Conservation (phyloP, 352 stramenopile species). For the Poterioochromonas sp. region DNA sequence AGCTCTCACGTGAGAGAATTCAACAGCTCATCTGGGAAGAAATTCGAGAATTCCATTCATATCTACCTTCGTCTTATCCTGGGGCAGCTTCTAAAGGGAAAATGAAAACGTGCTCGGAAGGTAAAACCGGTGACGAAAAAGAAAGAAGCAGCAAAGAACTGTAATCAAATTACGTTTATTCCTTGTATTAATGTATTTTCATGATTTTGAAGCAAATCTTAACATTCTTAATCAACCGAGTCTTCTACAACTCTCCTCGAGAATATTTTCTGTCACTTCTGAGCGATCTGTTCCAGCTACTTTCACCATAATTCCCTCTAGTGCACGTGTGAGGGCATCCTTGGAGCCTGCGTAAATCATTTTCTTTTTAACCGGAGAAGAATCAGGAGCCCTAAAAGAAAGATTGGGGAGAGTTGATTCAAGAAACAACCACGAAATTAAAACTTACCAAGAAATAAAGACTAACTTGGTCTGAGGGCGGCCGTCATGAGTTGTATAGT, state of each 20-base stretch:
- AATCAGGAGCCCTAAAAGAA: slow-evolving; percentile 61
- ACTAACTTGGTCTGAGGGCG: slow-evolving; percentile 75
- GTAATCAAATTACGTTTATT: neutral
- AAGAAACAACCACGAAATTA: neutral
- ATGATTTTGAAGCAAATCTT: neutral
- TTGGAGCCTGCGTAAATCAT: slow-evolving; percentile 84
- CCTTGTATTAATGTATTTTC: neutral
- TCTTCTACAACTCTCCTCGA: neutral
- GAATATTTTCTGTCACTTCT: slow-evolving; percentile 62
- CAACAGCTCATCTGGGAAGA: slow-evolving; percentile 30
- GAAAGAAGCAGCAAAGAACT: neutral
- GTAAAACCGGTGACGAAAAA: neutral
- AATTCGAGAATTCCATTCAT: slow-evolving; percentile 12
- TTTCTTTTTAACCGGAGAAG: slow-evolving; percentile 75
- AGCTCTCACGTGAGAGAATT: slow-evolving; percentile 7
- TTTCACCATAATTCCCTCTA: slow-evolving; percentile 76
- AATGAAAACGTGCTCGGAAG: neutral
- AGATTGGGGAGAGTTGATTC: neutral
- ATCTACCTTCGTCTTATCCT: slow-evolving; percentile 17
- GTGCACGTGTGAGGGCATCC: slow-evolving; percentile 74
- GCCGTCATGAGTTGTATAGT: slow-evolving; percentile 73
- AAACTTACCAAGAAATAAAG: slow-evolving; percentile 66
- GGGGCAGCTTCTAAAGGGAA: neutral
- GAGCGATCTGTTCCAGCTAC: slow-evolving; percentile 76
- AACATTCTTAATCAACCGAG: neutral